Evolutionary conservation across 768 basidiomycete genomes (phyloP).

Genomic region (Tricholoma matsutake): DNA sequence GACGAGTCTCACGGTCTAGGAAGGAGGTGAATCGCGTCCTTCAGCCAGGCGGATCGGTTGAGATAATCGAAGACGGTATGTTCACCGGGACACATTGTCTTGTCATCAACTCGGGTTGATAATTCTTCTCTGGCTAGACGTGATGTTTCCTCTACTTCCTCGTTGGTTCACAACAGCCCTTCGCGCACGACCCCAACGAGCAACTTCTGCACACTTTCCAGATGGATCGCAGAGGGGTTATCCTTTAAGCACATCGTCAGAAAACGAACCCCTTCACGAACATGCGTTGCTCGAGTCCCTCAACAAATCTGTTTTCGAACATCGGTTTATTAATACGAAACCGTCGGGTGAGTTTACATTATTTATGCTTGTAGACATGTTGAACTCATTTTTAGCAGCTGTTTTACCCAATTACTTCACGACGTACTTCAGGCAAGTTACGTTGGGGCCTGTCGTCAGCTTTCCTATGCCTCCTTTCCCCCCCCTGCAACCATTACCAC

Average conservation of each 20-base stretch:
- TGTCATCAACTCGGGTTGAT: neutral
- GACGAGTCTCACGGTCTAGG: neutral
- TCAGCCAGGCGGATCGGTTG: constrained; percentile 65
- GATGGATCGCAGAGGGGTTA: constrained; percentile 40
- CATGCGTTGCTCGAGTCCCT: constrained; percentile 69
- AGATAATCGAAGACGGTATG: constrained; percentile 72
- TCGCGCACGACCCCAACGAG: constrained; percentile 46
- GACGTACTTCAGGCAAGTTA: constrained; percentile 66
- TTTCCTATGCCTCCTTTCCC: constrained; percentile 72
- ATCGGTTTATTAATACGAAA: constrained; percentile 67
- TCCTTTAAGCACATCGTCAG: constrained; percentile 30
- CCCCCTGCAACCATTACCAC: constrained; percentile 54
- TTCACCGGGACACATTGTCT: neutral
- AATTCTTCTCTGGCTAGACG: constrained; percentile 40
- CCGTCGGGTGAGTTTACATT: constrained; percentile 52
- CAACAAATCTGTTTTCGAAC: constrained; percentile 63
- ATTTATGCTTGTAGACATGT: constrained; percentile 4
- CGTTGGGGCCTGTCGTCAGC: constrained; percentile 54
- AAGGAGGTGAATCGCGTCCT: constrained; percentile 75
- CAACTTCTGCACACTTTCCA: constrained; percentile 50
- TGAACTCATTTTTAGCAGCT: constrained; percentile 34
- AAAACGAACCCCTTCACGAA: constrained; percentile 47
- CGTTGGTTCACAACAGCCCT: constrained; percentile 76
- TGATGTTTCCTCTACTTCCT: constrained; percentile 72
- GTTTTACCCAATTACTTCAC: constrained; percentile 68